Conservation (phyloP, 2,329 filamentous ascomycete species). For the Didymella segeticola region DNA sequence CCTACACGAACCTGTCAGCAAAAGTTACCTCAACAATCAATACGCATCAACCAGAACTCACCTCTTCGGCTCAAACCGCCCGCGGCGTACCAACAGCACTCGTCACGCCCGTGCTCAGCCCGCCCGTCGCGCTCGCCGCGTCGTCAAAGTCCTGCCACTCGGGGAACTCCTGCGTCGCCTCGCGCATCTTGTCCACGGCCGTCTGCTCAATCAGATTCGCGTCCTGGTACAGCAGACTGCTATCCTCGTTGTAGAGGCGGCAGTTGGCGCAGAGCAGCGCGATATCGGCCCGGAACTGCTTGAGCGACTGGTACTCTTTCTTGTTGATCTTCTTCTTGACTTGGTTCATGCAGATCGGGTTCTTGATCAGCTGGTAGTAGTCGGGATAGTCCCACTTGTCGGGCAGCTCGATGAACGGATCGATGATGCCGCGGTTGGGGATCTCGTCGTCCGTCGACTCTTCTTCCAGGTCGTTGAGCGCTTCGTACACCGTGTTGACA, state of each 20-base stretch:
- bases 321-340: slow-evolving; percentile 96
- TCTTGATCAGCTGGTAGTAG: slow-evolving; percentile 92
- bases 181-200: slow-evolving; percentile 60
- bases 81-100: slow-evolving; percentile 44
- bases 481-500: slow-evolving; percentile 77
- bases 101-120: slow-evolving; percentile 43
- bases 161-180: slow-evolving; percentile 62
- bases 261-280: slow-evolving; percentile 88
- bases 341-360: slow-evolving; percentile 94
- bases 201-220: slow-evolving; percentile 84
- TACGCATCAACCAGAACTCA: no score
- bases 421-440: slow-evolving; percentile 81
- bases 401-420: slow-evolving; percentile 90
- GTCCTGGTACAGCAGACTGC: slow-evolving; percentile 88
- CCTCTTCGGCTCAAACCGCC: slow-evolving; percentile 22
- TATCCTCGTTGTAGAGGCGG: slow-evolving; percentile 95
- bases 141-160: slow-evolving; percentile 65
- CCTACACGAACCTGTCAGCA: no score
- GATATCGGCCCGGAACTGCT: slow-evolving; percentile 83
- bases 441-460: slow-evolving; percentile 67
- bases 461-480: slow-evolving; percentile 83
- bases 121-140: slow-evolving; percentile 58
- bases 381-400: slow-evolving; percentile 89
- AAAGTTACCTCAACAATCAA: no score
- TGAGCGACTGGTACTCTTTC: slow-evolving; percentile 84